Evolutionary conservation across 2,329 filamentous ascomycete species (phyloP), one percentile per base, ranked within the genome.

Genomic region (Microsporum ferrugineum): DNA sequence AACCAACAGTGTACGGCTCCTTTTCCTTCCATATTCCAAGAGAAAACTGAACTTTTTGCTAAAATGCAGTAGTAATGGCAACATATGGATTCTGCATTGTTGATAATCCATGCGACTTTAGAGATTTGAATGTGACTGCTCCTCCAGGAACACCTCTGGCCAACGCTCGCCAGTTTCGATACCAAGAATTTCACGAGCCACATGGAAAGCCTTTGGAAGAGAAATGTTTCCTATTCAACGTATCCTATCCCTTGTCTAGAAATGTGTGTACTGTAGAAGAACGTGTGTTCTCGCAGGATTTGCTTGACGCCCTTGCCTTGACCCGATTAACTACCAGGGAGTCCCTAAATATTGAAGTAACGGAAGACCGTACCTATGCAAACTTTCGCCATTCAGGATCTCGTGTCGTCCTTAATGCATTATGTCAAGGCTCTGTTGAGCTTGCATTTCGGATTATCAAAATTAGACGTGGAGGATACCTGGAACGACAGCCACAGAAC

Each of bases 1-100:
- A 91, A 90, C 67, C 86, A 85, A 62, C 86, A 89, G 73, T 75
- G 77, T 75, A 63, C 55, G 73, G 64, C 10, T 12, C 7, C 14
- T 5, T 10, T 33, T 17, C 59, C 17, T 49, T 1, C 53, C 36
- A 7, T 10, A 14, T 56, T 3, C 8, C 23, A 29, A 36, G 27
- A 10, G 1, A 31, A 56, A 31, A 38, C 57, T 56, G 12, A 63
- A 49, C 2, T 31, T 41, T 41, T 10, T 36, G n/a, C 47, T 60
- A 34, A 60, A 38, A 33, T 38, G n/a, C 2, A 34, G 5, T 49
- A 76, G 74, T 76, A 61, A 72, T 78, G 68, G 71, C 77, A 66
- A 76, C 75, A 59, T 78, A 78, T 61, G 76, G 76, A 8, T 78
- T 78, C 66, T 76, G 75, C 43, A 69, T 77, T n/a, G 62, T 67